Percentiles rank a stretch among this genome's conserved stretches.
These are phyloP conservation scores for Elsinoe necatrix DNA, from an alignment of 2,329 filamentous ascomycete genomes.

Conservation along the genomic window DNA sequence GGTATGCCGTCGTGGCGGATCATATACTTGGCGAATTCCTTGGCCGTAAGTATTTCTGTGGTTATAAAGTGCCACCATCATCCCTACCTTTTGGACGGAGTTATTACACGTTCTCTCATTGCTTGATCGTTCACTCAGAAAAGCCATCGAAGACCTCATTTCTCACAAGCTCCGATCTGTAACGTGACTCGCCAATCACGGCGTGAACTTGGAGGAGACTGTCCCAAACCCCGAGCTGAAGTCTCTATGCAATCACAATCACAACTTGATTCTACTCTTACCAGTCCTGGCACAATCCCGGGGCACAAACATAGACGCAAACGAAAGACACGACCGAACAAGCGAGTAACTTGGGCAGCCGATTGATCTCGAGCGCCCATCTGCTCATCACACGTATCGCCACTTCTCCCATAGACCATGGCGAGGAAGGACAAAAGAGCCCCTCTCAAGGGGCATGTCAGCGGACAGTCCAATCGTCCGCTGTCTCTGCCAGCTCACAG, in stretches of 20 bases:
- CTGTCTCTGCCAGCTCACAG: not conserved
- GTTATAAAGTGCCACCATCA: not conserved
- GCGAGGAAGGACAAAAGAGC: not conserved
- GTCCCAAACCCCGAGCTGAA: not conserved
- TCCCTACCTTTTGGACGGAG: no score
- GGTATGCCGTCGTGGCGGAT: not conserved
- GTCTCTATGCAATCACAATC: not conserved
- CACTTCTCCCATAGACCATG: not conserved
- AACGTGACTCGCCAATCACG: not conserved
- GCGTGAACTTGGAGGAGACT: not conserved
- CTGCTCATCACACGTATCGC: no score
- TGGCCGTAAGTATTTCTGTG: not conserved
- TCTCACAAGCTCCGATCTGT: no score
- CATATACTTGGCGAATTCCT: not conserved
- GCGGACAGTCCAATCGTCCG: not conserved
- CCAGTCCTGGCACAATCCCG: not conserved
- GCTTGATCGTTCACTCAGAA: no score
- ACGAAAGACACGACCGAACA: not conserved
- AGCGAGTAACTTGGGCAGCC: no score
- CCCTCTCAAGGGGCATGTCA: not conserved
- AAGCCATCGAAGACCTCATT: no score
- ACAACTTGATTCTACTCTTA: not conserved
- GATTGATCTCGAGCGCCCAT: no score
- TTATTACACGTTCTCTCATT: no score
- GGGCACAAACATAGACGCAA: not conserved